A percentile compares a stretch with the other conserved stretches of the same genome.
phyloP scores from a whole-genome alignment of 108 stramenopile genomes.

The Chaetoceros tenuissimus region DNA sequence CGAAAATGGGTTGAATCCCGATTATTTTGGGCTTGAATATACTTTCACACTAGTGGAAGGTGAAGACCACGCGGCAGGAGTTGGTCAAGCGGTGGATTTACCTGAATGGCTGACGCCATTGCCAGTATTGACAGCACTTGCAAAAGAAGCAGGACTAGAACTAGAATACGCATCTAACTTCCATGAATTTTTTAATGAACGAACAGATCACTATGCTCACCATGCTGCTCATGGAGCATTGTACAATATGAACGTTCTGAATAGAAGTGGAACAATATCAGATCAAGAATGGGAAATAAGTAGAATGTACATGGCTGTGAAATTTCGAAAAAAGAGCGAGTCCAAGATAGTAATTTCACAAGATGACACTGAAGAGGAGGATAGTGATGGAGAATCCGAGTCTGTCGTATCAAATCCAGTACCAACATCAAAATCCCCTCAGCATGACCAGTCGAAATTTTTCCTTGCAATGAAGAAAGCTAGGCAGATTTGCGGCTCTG shows the following conservation, averaged over 20 bases:
- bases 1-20: conserved; percentile 24
- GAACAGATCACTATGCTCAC: conserved; percentile 43
- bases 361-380: conserved; percentile 51
- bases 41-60: conserved; percentile 82
- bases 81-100: conserved; percentile 77
- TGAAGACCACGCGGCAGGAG: conserved; percentile 62
- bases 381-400: conserved; percentile 29
- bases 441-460: no score
- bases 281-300: conserved; percentile 82
- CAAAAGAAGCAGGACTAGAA: conserved; percentile 63
- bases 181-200: conserved; percentile 66
- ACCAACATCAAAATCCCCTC: no score
- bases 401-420: no score
- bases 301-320: conserved; percentile 75
- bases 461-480: no score
- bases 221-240: conserved; percentile 53
- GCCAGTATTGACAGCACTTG: conserved; percentile 51
- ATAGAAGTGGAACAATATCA: conserved; percentile 61
- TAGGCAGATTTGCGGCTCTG: no score
- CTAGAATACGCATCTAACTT: conserved; percentile 74
- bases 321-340: conserved; percentile 83
- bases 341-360: conserved; percentile 47
- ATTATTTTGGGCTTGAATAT: conserved; percentile 80
- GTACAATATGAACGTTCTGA: conserved; percentile 85
- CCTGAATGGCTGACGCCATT: conserved; percentile 86